Base-by-base conservation (phyloP, 805 yeast species). In the Nakazawaea wyomingensis region DNA sequence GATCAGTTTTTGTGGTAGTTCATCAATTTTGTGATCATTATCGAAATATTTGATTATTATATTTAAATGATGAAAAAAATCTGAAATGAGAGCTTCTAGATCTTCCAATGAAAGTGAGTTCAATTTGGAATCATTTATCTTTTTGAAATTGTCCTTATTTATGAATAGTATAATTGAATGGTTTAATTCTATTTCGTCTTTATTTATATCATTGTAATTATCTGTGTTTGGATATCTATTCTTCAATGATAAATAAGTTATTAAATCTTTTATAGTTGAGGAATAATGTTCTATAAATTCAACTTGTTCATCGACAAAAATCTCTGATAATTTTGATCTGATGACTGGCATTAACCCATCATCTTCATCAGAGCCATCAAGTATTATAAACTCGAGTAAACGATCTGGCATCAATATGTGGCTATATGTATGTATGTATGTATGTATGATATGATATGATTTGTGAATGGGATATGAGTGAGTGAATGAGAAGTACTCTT, bases 51-150 rank as follows among this genome's bases (percentile, higher is more conserved):
- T 11, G 9, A 29, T 13, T 2, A 34, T 34, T 2, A 44, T 10
- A 19, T 34, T 44, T 14, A 44, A 33, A 39, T 44, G 47, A 31
- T 39, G 47, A 18, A 34, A 41, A n/a, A 20, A 29, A 11, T 41
- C 44, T 13, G 13, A 5, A 5, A 41, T 27, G 13, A 41, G 14
- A 19, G 17, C 18, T 20, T 28, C 16, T 14, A 41, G n/a, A 7
- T 41, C 39, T 13, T 41, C 24, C 2, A 21, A 33, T 3, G 37
- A 33, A 3, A 30, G 19, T 16, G 35, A 21, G 22, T 29, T 35
- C 8, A 39, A 22, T 20, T 20, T 11, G 10, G 27, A 5, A 13
- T 28, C 39, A 8, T 16, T 16, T 18, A 14, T n/a, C n/a, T n/a
- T n/a, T 17, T 26, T 27, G 35, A 17, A 24, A 21, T 14, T 17